Percentiles rank a stretch among this genome's conserved stretches.
Evolutionary conservation across 257 asterid species (phyloP).

Genomic region (Voacanga thouarsii): DNA sequence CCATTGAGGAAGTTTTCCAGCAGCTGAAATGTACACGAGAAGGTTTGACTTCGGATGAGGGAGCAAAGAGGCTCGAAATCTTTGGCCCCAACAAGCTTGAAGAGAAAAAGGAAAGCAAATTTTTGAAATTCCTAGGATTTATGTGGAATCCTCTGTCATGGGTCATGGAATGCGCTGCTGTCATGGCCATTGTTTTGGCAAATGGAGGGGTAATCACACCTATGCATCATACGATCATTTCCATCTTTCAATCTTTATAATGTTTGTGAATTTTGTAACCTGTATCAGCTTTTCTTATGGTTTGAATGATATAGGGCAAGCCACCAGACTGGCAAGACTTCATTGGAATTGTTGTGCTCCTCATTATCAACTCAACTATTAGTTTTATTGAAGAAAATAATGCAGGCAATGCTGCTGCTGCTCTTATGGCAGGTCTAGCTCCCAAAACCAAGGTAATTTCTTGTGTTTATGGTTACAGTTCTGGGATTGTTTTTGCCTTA

Average conservation of each 20-base stretch:
- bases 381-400: conserved; percentile 81
- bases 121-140: conserved; percentile 77
- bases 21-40: conserved; percentile 56
- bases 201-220: conserved; percentile 59
- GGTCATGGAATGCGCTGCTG: conserved; percentile 93
- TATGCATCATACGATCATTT: neutral
- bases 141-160: conserved; percentile 99
- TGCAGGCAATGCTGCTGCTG: conserved; percentile 91
- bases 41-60: conserved; percentile 62
- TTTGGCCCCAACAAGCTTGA: conserved; percentile 82
- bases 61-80: conserved; percentile 50
- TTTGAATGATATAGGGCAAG: conserved; percentile 45
- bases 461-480: neutral
- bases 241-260: neutral
- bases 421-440: conserved; percentile 93
- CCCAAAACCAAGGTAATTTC: conserved; percentile 72
- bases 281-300: neutral
- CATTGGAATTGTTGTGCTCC: conserved; percentile 55
- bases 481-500: neutral
- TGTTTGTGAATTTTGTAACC: neutral
- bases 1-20: conserved; percentile 68
- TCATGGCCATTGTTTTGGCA: conserved; percentile 84
- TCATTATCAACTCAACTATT: conserved; percentile 82
- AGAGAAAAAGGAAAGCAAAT: conserved; percentile 70
- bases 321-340: conserved; percentile 86